Evolutionary conservation across 1,284 basidiomycete species (phyloP), one percentile per base, ranked within the genome.

Genomic region (Ceratobasidium sp.): DNA sequence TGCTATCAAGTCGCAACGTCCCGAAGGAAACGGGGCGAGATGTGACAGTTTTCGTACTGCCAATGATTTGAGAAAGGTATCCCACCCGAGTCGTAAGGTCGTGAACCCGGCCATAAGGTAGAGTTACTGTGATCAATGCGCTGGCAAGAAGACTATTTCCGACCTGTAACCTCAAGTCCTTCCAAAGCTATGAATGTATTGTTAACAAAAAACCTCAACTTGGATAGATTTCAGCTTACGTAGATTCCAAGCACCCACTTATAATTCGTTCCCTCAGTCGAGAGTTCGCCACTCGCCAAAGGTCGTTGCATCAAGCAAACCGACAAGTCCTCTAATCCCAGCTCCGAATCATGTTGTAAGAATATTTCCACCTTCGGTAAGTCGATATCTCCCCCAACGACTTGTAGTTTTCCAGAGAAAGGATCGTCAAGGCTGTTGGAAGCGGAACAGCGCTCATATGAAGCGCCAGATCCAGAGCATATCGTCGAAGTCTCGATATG

Each of bases 221-320:
- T 46, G 44, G 13, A 46, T 46, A 18, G 9, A 55, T 3, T 23
- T 7, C 10, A 55, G 42, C 63, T 2, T 66, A 66, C 63, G 18
- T 66, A n/a, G 18, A 66, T 7, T 10, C 63, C 63, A 44, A 66
- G 63, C 39, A 66, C 63, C 63, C 63, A 66, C 13, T 46, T 42
- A 49, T 49, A 44, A 23, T 46, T 42, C n/a, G 1, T 28, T 20
- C 28, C 28, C 10, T 23, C n/a, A n/a, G n/a, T 46, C 13, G 42
- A 4, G 12, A 13, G 4, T 6, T 66, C 33, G 1, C 18, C 42
- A 1, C 5, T 26, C 39, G 2, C 58, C 28, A 3, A 23, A 9
- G 42, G 63, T 23, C 40, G 39, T 46, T 46, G 28, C 63, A 46
- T 66, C 18, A 66, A 13, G 40, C 63, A 66, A 12, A 66, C 23